Evolutionary conservation across 371 early-diverging fungal genomes (phyloP).

Genomic region (Mortierella sp.): DNA sequence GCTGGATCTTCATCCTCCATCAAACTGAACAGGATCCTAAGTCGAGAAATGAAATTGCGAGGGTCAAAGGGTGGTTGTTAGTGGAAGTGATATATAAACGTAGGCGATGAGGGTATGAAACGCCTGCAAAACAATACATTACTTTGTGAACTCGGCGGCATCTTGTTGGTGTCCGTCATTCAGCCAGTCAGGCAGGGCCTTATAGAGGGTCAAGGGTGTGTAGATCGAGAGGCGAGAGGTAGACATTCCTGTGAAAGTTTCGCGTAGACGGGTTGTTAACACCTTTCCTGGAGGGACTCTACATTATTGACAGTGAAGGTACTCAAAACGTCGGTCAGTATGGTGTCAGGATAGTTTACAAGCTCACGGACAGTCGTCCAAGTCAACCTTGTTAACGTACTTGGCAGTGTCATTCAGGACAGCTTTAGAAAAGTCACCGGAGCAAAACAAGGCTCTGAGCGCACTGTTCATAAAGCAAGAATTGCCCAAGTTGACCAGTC

Average conservation of each 20-base stretch:
- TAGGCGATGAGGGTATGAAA: no score
- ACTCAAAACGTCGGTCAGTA: not conserved
- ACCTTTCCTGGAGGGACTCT: slow-evolving; percentile 29
- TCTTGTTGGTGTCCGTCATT: slow-evolving; percentile 61
- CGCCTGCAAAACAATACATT: not conserved
- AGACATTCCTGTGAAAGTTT: slow-evolving; percentile 29
- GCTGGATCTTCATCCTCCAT: slow-evolving; percentile 50
- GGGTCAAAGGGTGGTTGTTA: not conserved
- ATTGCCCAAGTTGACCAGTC: slow-evolving; percentile 58
- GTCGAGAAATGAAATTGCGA: not conserved
- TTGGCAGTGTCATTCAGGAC: slow-evolving; percentile 27
- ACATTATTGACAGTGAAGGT: not conserved
- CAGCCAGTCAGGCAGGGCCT: slow-evolving; percentile 57
- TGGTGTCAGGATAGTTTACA: not conserved
- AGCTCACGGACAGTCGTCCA: not conserved
- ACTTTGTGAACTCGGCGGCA: slow-evolving; percentile 58
- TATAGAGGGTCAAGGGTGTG: slow-evolving; percentile 40
- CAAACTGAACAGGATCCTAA: slow-evolving; percentile 53
- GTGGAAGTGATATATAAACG: not conserved
- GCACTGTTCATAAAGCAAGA: slow-evolving; percentile 61
- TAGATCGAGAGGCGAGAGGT: slow-evolving; percentile 41
- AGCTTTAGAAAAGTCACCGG: slow-evolving; percentile 29
- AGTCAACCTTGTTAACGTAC: slow-evolving; percentile 12
- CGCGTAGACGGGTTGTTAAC: slow-evolving; percentile 34
- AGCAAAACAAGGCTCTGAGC: slow-evolving; percentile 47